Base-by-base conservation (phyloP, 768 basidiomycete genomes). In the Boletus rubescentipes region DNA sequence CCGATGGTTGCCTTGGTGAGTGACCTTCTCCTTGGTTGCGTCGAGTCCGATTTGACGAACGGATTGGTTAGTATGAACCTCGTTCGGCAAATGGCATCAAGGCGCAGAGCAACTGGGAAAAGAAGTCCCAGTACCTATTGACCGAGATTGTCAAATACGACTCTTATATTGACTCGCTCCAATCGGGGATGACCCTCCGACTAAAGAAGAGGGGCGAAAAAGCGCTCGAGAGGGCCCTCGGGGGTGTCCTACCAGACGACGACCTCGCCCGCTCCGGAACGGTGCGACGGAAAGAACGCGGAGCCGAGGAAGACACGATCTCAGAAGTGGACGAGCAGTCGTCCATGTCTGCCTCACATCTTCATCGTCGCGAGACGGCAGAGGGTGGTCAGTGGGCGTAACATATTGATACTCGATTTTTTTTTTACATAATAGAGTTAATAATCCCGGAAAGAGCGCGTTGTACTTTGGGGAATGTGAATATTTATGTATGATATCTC, bases 81-180 rank as follows among this genome's bases (percentile, higher is more conserved):
- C 84, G 88, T 12, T 85, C 91, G 21, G 67, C 84, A 21, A 93
- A 89, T 66, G 79, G 81, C 1, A 63, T 77, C 60, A 98, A 87
- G 72, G 87, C 97, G 1, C 79, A 83, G 61, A 80, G 81, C 55
- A 99, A 99, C 67, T 98, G 94, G 93, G 90, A 91, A 73, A 88
- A 84, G 67, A 95, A 89, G 67, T 93, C 91, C 3, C 86, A 91
- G 64, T 91, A 91, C 68, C 75, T 98, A 43, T 78, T 94, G 49
- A 83, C 89, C 9, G 96, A 99, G 74, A 91, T 93, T 38, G 91
- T 93, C 67, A 98, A 98, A 70, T 98, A 98, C 71, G 86, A 92
- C 49, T 89, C 90, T 15, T 99, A 99, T 69, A 87, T 96, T 51
- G 93, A 96, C 59, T 91, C 93, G 7, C 79, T 99, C 30, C 83